Evolutionary conservation across 139 green algal species (phyloP).

Genomic region (Axilococcus clingmanii): DNA sequence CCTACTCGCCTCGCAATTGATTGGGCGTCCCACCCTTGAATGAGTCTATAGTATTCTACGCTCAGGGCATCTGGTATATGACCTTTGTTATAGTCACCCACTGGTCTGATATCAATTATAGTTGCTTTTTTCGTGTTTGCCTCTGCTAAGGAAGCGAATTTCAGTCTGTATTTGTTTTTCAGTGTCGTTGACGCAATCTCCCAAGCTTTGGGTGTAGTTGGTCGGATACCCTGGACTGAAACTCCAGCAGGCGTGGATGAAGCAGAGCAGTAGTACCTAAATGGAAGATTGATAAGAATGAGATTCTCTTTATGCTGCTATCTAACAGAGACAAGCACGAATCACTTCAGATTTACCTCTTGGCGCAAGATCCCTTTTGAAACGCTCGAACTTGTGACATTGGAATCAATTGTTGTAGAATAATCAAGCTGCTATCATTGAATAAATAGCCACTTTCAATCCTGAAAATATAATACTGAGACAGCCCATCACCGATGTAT

Average conservation of each 20-base stretch:
- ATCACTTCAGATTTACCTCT: too few relatives aligned
- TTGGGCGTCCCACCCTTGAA: constrained; percentile 30
- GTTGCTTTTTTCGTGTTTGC: constrained; percentile 15
- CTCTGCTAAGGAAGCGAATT: constrained; percentile 33
- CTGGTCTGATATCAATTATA: constrained; percentile 42
- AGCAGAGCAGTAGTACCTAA: neutral
- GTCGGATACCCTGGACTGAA: constrained; percentile 3
- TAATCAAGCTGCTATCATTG: too few relatives aligned
- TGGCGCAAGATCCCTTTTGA: too few relatives aligned
- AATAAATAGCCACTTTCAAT: too few relatives aligned
- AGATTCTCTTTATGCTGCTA: too few relatives aligned
- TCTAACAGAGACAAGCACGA: too few relatives aligned
- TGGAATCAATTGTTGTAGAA: too few relatives aligned
- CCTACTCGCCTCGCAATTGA: constrained; percentile 32
- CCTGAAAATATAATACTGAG: too few relatives aligned
- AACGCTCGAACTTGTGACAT: too few relatives aligned
- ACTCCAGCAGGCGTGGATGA: neutral
- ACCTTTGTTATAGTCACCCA: constrained; percentile 25
- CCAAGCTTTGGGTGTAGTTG: constrained; percentile 30
- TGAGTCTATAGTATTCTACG: constrained; percentile 44
- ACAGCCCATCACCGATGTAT: too few relatives aligned
- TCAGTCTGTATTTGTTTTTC: constrained; percentile 23
- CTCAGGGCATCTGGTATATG: constrained; percentile 31
- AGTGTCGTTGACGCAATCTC: constrained; percentile 22
- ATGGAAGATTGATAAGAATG: too few relatives aligned